A percentile compares a stretch with the other conserved stretches of the same genome.
Evolutionary conservation across 75 land plant genomes (phyloP).

Genomic region (Sequoiadendron giganteum): DNA sequence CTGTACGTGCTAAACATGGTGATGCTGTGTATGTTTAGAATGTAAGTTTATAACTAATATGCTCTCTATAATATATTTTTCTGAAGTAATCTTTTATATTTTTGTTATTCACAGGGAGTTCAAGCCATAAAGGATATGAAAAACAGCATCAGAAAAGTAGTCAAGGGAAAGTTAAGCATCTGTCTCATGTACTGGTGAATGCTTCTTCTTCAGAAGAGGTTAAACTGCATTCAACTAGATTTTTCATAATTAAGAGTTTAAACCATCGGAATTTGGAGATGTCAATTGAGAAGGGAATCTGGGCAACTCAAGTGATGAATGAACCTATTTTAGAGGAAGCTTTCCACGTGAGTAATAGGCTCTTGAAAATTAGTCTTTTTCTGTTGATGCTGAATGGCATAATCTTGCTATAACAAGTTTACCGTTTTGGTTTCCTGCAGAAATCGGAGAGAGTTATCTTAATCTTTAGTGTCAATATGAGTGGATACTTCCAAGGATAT

Average conservation of each 20-base stretch:
- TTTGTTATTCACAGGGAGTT: slow-evolving; percentile 18
- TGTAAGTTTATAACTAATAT: neutral
- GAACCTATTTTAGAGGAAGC: slow-evolving; percentile 85
- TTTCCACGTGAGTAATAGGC: slow-evolving; percentile 51
- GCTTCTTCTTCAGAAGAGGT: slow-evolving; percentile 19
- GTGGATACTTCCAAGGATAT: slow-evolving; percentile 94
- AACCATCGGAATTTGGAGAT: slow-evolving; percentile 72
- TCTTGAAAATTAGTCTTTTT: neutral
- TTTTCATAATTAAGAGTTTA: slow-evolving; percentile 85
- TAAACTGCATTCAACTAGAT: slow-evolving; percentile 47
- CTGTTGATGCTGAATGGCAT: neutral
- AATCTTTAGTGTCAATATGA: slow-evolving; percentile 92
- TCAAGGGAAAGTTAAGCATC: neutral
- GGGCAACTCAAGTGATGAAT: slow-evolving; percentile 94
- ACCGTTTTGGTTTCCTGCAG: slow-evolving; percentile 40
- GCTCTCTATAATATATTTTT: neutral
- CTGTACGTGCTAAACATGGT: neutral
- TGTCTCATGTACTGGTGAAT: neutral
- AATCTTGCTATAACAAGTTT: neutral
- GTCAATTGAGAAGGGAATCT: slow-evolving; percentile 77
- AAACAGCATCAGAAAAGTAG: neutral
- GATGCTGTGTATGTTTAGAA: neutral
- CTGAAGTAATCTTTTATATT: neutral
- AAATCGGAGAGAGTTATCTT: slow-evolving; percentile 63
- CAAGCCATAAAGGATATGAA: slow-evolving; percentile 17